Conservation (phyloP, 768 basidiomycete genomes). For the Suillus hirtellus region DNA sequence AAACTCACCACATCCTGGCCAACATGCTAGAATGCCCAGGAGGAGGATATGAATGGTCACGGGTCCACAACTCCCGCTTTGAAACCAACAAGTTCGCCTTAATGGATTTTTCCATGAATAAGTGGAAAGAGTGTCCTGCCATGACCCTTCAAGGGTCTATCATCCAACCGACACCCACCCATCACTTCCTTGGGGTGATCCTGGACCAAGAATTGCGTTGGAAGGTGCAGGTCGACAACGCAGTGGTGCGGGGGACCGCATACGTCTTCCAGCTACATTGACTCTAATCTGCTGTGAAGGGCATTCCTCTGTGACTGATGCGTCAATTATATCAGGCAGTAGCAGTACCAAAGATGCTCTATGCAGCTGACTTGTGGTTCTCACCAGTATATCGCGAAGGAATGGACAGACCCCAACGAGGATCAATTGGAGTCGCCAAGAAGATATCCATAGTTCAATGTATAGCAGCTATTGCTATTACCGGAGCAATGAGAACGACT, state of each 20-base stretch:
- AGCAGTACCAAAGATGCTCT: conserved; percentile 25
- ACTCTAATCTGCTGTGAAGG: conserved; percentile 14
- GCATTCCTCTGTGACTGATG: conserved; percentile 19
- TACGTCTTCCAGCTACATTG: background rate
- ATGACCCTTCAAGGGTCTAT: background rate
- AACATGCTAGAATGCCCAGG: conserved; percentile 24
- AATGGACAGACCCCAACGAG: rapidly evolving
- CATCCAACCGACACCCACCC: background rate
- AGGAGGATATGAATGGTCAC: conserved; percentile 17
- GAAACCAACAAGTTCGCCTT: conserved; percentile 19
- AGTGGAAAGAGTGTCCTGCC: background rate
- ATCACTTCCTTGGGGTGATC: conserved; percentile 31
- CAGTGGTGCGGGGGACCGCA: background rate
- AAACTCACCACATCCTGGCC: conserved; percentile 18
- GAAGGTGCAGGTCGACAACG: conserved; percentile 16
- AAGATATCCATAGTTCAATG: rapidly evolving
- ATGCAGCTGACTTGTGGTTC: conserved; percentile 29
- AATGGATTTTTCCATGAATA: background rate
- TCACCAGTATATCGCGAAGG: conserved; percentile 10
- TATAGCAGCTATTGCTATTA: rapidly evolving
- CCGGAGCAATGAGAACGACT: rapidly evolving
- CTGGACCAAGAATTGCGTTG: conserved; percentile 23
- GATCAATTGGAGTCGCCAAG: background rate
- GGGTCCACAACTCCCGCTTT: conserved; percentile 19
- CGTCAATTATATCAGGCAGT: conserved; percentile 25